Conservation (phyloP, 1,284 basidiomycete species). For the Lentinus polychrous region DNA sequence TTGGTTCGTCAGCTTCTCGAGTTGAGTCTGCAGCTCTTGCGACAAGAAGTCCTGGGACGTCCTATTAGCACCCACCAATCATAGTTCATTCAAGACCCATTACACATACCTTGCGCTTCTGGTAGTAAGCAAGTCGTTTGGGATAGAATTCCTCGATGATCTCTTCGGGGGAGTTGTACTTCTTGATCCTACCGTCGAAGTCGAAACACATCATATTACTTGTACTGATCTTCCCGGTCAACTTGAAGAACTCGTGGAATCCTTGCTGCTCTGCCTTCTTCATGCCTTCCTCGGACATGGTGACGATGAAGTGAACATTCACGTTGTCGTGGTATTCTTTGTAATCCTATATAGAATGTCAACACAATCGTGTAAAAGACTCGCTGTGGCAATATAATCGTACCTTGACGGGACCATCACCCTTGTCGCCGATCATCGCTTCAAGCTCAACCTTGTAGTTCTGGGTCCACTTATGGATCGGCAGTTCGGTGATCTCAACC, state of each 20-base stretch:
- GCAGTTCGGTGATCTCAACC: constrained; percentile 93
- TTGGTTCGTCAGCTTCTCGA: constrained; percentile 90
- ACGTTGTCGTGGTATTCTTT: constrained; percentile 94
- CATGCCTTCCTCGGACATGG: constrained; percentile 77
- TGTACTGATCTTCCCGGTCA: constrained; percentile 78
- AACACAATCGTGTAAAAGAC: background rate
- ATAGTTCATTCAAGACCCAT: constrained; percentile 3
- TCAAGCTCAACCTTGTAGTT: constrained; percentile 91
- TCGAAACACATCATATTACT: constrained; percentile 99
- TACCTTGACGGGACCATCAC: constrained; percentile 62
- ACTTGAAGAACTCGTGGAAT: constrained; percentile 87
- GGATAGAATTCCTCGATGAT: constrained; percentile 95
- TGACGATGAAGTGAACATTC: constrained; percentile 87
- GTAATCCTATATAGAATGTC: constrained; percentile 63
- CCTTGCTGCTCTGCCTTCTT: constrained; percentile 88
- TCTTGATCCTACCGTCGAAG: constrained; percentile 93
- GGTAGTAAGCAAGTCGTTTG: constrained; percentile 84
- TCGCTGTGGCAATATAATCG: constrained; percentile 5
- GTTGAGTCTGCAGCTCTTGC: constrained; percentile 75
- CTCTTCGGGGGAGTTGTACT: constrained; percentile 86
- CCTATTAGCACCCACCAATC: background rate
- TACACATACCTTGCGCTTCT: constrained; percentile 79
- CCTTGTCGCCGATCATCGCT: constrained; percentile 69
- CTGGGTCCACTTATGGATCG: constrained; percentile 94
- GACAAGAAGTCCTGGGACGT: constrained; percentile 72